Evolutionary conservation across 2,329 filamentous ascomycete species (phyloP), one percentile per base, ranked within the genome.

Genomic region (Talaromyces sp.): DNA sequence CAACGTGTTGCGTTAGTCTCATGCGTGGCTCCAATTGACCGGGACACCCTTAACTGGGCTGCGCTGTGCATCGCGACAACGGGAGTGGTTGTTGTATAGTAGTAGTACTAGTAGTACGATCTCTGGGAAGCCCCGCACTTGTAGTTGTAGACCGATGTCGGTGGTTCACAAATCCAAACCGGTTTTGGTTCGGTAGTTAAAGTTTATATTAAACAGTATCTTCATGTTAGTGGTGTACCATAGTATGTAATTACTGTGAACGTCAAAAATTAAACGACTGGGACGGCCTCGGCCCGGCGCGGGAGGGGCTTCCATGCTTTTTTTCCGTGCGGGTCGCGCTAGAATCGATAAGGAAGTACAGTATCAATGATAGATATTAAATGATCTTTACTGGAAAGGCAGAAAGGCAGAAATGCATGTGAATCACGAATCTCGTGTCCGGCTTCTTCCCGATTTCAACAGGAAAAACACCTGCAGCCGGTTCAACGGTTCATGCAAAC

Each of bases 11-110:
- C 56, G 56, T 56, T 64, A 64, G 62, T 60, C 56, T 60, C 54
- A 61, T 62, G 56, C 62, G 62, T 64, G 62, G 62, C 62, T 64
- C 59, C 59, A 64, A 64, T 62, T 64, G 59, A 63, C 52, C 44
- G 58, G 54, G 47, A 36, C 36, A 49, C 44, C 49, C 27, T 28
- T 32, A 47, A 47, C 42, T 57, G 9, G 33, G n/a, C 54, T 27
- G 9, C 22, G 8, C 25, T 30, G 49, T 27, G 49, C 49, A 53
- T 53, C 49, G 49, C 49, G n/a, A 47, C 42, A 28, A 8, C 6
- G 27, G 22, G 25, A 53, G 27, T 53, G 49, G 49, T 30, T 53
- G 49, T 30, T 30, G 25, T 39, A 39, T 22, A 22, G 22, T 22
- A 15, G 9, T 4, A 15, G 9, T n/a, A 15, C 15, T 22, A 15